These are phyloP conservation scores for Polytrichum formosum DNA, from an alignment of 225 moss, liverwort and hornwort species.

Conservation along the genomic window DNA sequence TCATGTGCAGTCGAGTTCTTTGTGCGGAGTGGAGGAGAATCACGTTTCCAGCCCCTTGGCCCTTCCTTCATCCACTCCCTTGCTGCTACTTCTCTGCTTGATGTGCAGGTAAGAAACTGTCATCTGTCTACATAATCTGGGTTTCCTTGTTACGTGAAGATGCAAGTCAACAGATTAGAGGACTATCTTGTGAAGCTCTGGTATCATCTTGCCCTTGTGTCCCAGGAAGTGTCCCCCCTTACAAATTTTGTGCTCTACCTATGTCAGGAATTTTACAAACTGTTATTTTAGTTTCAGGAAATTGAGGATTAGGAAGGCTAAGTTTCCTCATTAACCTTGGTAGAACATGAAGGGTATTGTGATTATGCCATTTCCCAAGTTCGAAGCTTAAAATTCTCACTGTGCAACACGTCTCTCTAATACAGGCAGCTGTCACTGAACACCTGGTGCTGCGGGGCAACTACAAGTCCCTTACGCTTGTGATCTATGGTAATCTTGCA, in stretches of 20 bases:
- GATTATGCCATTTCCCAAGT: no score
- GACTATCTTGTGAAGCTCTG: no score
- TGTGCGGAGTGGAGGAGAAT: constrained; percentile 89
- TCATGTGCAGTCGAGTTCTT: constrained; percentile 89
- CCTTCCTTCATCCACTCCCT: constrained; percentile 83
- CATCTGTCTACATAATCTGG: background rate
- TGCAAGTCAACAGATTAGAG: background rate
- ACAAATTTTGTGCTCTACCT: no score
- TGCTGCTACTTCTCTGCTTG: constrained; percentile 69
- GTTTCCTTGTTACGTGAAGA: background rate
- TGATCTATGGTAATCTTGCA: constrained; percentile 89
- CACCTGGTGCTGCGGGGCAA: constrained; percentile 97
- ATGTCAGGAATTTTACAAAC: no score
- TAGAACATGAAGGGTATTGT: no score
- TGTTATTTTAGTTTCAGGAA: no score
- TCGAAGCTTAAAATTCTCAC: no score
- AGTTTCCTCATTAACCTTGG: no score
- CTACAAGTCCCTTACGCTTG: constrained; percentile 80
- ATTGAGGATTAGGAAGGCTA: no score
- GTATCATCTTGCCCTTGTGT: no score
- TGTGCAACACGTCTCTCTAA: background rate
- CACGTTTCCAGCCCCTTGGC: constrained; percentile 89
- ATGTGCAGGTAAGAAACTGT: constrained; percentile 64
- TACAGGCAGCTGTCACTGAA: constrained; percentile 93
- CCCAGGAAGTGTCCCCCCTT: no score